phyloP scores from a whole-genome alignment of 306 rosid genomes.

The Herpetospermum pedunculosum region DNA sequence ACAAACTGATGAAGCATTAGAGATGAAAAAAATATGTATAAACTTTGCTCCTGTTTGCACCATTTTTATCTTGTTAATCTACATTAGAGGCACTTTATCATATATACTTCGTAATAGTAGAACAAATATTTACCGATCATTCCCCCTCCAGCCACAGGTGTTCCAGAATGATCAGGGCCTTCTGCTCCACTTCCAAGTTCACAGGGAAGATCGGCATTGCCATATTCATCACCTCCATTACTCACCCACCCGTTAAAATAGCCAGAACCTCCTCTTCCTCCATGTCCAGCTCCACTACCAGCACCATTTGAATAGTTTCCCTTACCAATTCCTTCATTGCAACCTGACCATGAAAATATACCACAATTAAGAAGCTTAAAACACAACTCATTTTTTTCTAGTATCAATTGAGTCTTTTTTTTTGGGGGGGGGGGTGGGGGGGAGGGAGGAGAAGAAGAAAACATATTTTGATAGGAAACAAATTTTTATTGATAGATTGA shows the following conservation, averaged over 20 bases:
- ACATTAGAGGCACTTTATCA: background rate
- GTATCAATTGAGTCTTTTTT: background rate
- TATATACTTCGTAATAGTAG: background rate
- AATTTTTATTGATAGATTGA: background rate
- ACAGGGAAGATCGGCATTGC: constrained; percentile 90
- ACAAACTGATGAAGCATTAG: background rate
- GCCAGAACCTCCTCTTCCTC: constrained; percentile 97
- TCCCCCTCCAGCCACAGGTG: constrained; percentile 83
- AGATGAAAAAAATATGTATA: background rate
- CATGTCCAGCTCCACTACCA: constrained; percentile 99
- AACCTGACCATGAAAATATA: constrained; percentile 50
- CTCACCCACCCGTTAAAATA: constrained; percentile 67
- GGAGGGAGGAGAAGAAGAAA: no score
- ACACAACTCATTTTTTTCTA: background rate
- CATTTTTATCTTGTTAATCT: background rate
- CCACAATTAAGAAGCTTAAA: constrained; percentile 25
- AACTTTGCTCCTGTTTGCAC: background rate
- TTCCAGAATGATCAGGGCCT: constrained; percentile 59
- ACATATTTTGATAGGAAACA: background rate
- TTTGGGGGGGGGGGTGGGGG: no score
- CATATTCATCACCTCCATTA: constrained; percentile 75
- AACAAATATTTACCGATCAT: constrained; percentile 61
- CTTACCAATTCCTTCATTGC: constrained; percentile 85
- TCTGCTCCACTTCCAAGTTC: constrained; percentile 93
- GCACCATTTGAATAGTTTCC: constrained; percentile 95